These are phyloP conservation scores for Trichoderma arundinaceum DNA, from an alignment of 2,329 filamentous ascomycete species.

Conservation along the genomic window DNA sequence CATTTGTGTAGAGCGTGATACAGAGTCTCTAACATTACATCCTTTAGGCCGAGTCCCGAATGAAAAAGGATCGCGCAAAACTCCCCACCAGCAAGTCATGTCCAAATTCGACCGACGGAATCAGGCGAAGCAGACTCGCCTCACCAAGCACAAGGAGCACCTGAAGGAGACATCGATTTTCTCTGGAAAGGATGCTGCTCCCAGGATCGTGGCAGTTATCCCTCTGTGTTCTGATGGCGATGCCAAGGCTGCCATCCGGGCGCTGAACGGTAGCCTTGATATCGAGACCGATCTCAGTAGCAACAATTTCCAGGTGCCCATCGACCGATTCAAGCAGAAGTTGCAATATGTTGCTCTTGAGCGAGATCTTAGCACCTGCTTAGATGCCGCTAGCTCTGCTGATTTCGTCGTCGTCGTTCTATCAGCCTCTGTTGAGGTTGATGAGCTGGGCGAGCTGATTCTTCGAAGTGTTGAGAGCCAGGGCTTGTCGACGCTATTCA, in stretches of 20 bases:
- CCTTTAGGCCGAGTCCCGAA: conserved; percentile 74
- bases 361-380: conserved; percentile 73
- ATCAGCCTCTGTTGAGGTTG: conserved; percentile 82
- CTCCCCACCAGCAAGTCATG: conserved; percentile 95
- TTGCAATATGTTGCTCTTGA: conserved; percentile 81
- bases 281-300: conserved; percentile 68
- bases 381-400: conserved; percentile 86
- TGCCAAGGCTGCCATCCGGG: conserved; percentile 67
- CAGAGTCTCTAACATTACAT: background rate
- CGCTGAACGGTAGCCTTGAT: conserved; percentile 80
- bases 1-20: background rate
- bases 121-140: conserved; percentile 87
- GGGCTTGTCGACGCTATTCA: conserved; percentile 90
- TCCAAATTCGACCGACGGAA: conserved; percentile 96
- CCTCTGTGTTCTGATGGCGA: conserved; percentile 79
- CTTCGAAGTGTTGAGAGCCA: conserved; percentile 89
- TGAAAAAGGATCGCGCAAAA: conserved; percentile 79
- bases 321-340: conserved; percentile 95
- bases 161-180: conserved; percentile 81
- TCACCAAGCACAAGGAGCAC: conserved; percentile 83
- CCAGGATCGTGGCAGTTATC: conserved; percentile 85
- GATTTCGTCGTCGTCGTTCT: conserved; percentile 91
- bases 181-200: conserved; percentile 82
- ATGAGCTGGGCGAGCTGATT: conserved; percentile 82
- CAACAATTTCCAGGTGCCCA: conserved; percentile 66